Percentiles rank a stretch among this genome's conserved stretches.
Evolutionary conservation across 345 rosid species (phyloP).

Genomic region (Dipteronia sinensis): DNA sequence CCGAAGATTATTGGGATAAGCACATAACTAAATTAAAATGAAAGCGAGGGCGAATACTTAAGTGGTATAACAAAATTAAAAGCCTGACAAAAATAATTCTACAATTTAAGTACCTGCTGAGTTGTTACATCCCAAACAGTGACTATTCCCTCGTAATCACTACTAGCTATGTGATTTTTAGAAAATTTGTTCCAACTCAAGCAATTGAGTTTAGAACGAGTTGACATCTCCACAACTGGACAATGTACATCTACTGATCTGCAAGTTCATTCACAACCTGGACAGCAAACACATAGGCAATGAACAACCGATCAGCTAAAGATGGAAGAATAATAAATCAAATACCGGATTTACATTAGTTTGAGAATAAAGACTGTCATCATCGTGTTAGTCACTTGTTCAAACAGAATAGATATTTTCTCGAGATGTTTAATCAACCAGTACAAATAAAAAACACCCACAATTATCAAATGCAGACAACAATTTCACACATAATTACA

Average conservation of each 20-base stretch:
- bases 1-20: not conserved
- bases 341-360: not conserved
- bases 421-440: conserved; percentile 5
- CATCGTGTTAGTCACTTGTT: conserved; percentile 5
- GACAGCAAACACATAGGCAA: conserved; percentile 25
- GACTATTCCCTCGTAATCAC: no score
- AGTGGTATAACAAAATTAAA: not conserved
- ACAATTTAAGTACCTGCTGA: conserved; percentile 59
- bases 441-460: not conserved
- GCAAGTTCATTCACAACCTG: conserved; percentile 83
- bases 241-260: conserved; percentile 77
- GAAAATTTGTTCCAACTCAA: conserved; percentile 95
- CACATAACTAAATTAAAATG: not conserved
- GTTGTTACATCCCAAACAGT: conserved; percentile 98
- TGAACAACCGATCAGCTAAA: conserved; percentile 8
- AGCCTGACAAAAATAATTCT: not conserved
- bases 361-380: not conserved
- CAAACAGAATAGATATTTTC: conserved; percentile 3
- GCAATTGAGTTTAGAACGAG: conserved; percentile 96
- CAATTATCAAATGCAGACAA: not conserved
- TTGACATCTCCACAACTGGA: conserved; percentile 95
- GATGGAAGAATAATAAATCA: not conserved
- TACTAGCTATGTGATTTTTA: conserved; percentile 94
- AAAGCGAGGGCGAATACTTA: not conserved
- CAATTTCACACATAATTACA: not conserved